Conservation (phyloP, 78 protist species). For the Dictyostelium citrinum region DNA sequence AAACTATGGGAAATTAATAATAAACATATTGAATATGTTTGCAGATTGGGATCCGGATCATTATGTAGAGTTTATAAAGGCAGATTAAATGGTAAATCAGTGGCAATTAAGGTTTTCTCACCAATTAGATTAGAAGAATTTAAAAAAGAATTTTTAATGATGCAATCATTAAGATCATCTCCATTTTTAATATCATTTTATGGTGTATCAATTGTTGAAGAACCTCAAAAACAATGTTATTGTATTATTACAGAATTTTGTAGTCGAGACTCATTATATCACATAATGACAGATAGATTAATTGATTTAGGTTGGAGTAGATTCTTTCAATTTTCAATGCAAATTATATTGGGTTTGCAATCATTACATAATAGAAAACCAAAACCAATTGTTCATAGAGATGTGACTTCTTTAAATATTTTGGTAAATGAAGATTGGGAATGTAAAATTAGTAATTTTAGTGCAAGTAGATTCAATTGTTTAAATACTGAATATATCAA, state of each 20-base stretch:
- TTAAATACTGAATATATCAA: background rate
- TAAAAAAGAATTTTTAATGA: constrained; percentile 77
- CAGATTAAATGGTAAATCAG: constrained; percentile 32
- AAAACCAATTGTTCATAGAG: constrained; percentile 71
- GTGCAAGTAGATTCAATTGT: constrained; percentile 55
- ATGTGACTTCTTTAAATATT: constrained; percentile 67
- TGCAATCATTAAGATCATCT: constrained; percentile 48
- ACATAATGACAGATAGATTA: constrained; percentile 37
- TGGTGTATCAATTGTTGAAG: constrained; percentile 12
- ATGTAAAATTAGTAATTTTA: constrained; percentile 69
- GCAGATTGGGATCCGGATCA: constrained; percentile 43
- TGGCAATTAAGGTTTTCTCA: constrained; percentile 66
- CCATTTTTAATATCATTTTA: background rate
- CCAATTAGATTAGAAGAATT: constrained; percentile 65
- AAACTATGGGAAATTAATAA: constrained; percentile 42
- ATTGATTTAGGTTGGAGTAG: constrained; percentile 67
- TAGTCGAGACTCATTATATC: constrained; percentile 25
- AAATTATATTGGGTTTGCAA: constrained; percentile 52
- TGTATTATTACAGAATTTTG: constrained; percentile 81
- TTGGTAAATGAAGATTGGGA: constrained; percentile 70
- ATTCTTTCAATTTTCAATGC: constrained; percentile 44
- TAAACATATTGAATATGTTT: background rate
- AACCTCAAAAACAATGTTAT: constrained; percentile 14
- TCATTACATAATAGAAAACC: constrained; percentile 78
- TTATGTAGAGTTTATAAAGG: constrained; percentile 75